Percentiles rank a stretch among this genome's conserved stretches.
Evolutionary conservation across 106 monocot species (phyloP).

Genomic region (Allium fistulosum): DNA sequence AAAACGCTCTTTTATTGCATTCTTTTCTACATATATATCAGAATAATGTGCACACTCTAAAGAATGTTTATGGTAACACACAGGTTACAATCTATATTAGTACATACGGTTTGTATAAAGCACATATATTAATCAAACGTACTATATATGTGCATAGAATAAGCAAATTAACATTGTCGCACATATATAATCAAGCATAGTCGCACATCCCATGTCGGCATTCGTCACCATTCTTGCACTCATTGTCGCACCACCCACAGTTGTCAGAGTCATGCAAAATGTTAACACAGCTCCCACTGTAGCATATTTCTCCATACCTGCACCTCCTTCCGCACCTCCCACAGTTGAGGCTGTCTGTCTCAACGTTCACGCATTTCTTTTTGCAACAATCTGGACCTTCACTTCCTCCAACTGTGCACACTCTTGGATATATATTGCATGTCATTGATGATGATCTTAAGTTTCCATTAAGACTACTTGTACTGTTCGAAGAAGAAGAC

Average conservation of each 20-base stretch:
- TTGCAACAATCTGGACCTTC: constrained; percentile 29
- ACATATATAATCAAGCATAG: constrained; percentile 10
- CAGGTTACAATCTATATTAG: too few relatives aligned
- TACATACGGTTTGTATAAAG: too few relatives aligned
- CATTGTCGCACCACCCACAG: constrained; percentile 27
- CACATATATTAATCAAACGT: too few relatives aligned
- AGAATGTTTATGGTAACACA: too few relatives aligned
- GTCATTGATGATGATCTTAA: constrained; percentile 8
- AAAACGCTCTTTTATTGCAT: too few relatives aligned
- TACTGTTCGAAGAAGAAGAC: background rate
- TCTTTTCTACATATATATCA: too few relatives aligned
- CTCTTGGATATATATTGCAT: constrained; percentile 21
- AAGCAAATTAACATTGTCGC: background rate
- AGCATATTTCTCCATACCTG: constrained; percentile 28
- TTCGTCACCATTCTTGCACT: constrained; percentile 16
- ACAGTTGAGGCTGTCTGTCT: constrained; percentile 30
- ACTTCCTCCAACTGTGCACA: constrained; percentile 22
- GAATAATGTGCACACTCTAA: too few relatives aligned
- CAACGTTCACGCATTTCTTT: constrained; percentile 30
- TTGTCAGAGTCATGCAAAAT: constrained; percentile 22
- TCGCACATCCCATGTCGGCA: constrained; percentile 39
- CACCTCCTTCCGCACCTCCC: constrained; percentile 31
- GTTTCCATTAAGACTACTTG: too few relatives aligned
- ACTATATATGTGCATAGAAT: background rate
- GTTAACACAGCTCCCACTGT: constrained; percentile 22